These are phyloP conservation scores for Serendipita indica DNA, from an alignment of 768 basidiomycete genomes.

Conservation along the genomic window DNA sequence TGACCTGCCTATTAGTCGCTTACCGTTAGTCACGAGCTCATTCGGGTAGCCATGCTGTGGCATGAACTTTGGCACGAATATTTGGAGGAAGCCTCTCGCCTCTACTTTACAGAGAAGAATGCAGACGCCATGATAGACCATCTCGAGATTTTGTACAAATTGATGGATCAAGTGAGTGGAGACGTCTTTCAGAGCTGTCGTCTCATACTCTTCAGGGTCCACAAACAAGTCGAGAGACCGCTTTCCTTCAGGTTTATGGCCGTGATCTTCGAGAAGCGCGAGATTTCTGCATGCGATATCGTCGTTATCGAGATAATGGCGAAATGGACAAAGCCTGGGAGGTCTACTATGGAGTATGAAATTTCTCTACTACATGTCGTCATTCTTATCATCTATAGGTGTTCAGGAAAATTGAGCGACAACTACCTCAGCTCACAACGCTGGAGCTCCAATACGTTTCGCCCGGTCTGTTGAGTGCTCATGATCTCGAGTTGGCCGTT, in stretches of 20 bases:
- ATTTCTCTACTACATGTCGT: background rate
- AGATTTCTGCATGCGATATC: conserved; percentile 78
- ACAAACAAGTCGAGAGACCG: conserved; percentile 84
- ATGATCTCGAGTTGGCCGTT: conserved; percentile 87
- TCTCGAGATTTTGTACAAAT: conserved; percentile 81
- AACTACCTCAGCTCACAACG: conserved; percentile 71
- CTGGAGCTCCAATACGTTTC: conserved; percentile 96
- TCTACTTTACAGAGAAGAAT: conserved; percentile 95
- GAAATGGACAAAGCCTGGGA: conserved; percentile 98
- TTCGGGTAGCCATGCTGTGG: conserved; percentile 96
- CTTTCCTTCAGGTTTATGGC: conserved; percentile 87
- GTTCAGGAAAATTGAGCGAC: conserved; percentile 93
- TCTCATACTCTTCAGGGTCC: conserved; percentile 47
- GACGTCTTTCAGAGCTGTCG: background rate
- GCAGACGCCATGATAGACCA: conserved; percentile 93
- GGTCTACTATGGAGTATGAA: conserved; percentile 79
- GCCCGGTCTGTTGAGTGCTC: conserved; percentile 73
- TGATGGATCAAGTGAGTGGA: conserved; percentile 64
- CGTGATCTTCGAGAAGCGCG: conserved; percentile 84
- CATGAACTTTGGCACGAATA: conserved; percentile 99
- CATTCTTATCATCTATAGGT: conserved; percentile 34
- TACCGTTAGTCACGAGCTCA: conserved; percentile 84
- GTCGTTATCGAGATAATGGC: conserved; percentile 67
- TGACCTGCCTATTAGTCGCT: conserved; percentile 65
- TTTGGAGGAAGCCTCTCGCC: conserved; percentile 87